Evolutionary conservation across 2,329 filamentous ascomycete genomes (phyloP), one percentile per base, ranked within the genome.

Genomic region (Laburnicola sp.): DNA sequence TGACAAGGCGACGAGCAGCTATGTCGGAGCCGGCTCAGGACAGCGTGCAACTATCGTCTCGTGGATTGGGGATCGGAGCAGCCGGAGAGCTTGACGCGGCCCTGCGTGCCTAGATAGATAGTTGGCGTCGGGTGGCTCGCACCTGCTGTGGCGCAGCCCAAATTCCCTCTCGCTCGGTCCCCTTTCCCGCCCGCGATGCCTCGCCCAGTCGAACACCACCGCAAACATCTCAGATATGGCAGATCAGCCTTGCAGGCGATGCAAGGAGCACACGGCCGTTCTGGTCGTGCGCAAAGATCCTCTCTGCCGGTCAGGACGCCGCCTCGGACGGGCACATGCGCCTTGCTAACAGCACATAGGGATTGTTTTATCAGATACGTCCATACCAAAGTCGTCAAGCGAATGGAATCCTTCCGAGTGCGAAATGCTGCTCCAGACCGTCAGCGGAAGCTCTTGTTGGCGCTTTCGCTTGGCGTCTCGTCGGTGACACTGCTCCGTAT

Each of bases 391-490:
- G 81, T 86, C 54, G 82, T 90, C 60, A 93, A 93, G 73, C 88
- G 91, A 41, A 83, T 88, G 76, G 85, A 87, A 60, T 79, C 79
- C 35, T 88, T 86, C 66, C 78, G 82, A 39, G 78, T 84, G 32
- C 74, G 75, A 32, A 71, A 79, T 56, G 70, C 74, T 28, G 69
- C 73, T 22, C 71, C 73, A 50, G 74, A 75, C 37, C 66, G 74
- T 45, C 74, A 75, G 50, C 76, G 75, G 59, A 82, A 74, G 65
- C 82, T 96, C 41, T 76, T 96, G 16, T 76, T 96, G 21, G 90
- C 91, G 4, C 76, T 97, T 1, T 96, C 92, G 0, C 86, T 91
- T 63, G 93, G 94, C 0, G 78, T 88, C 1, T 94, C 89, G 1
- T 97, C 93, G 0, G 80, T 88, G 10, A 83, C 85, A 10, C 78